These are phyloP conservation scores for Gracilaria gracilis DNA, from an alignment of 23 red algal species.

Conservation along the genomic window DNA sequence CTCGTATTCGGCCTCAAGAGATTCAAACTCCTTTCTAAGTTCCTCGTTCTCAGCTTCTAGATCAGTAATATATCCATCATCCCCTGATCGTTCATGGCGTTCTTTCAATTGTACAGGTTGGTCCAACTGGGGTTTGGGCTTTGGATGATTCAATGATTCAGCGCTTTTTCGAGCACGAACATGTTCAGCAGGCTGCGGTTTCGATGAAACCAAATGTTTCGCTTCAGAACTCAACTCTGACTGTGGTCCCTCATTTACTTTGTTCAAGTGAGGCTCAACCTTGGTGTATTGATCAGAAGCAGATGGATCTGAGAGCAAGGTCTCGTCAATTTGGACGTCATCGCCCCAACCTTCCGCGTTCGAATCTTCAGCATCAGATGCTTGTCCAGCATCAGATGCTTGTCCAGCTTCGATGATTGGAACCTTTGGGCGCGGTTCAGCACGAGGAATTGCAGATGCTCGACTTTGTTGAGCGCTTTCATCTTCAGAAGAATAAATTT, in stretches of 20 bases:
- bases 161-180: not conserved
- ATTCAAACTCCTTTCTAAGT: conserved; percentile 72
- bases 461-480: conserved; percentile 22
- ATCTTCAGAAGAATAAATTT: conserved; percentile 53
- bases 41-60: conserved; percentile 67
- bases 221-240: not conserved
- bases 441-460: conserved; percentile 44
- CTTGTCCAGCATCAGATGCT: not conserved
- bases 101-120: not conserved
- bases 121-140: not conserved
- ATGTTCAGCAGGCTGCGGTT: not conserved
- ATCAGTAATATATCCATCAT: conserved; percentile 24
- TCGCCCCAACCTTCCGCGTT: conserved; percentile 4
- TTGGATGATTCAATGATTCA: conserved; percentile 20
- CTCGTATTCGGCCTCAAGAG: conserved; percentile 55
- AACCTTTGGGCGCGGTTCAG: conserved; percentile 17
- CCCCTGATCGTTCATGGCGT: not conserved
- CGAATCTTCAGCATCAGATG: conserved; percentile 11
- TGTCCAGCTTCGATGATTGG: not conserved
- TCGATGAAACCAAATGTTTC: not conserved
- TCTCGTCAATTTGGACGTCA: conserved; percentile 29
- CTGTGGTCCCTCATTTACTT: not conserved
- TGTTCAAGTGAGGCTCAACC: not conserved
- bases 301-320: conserved; percentile 1
- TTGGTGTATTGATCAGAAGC: not conserved